Conservation (phyloP, 2,329 filamentous ascomycete species). For the Hypoxylon sp. region DNA sequence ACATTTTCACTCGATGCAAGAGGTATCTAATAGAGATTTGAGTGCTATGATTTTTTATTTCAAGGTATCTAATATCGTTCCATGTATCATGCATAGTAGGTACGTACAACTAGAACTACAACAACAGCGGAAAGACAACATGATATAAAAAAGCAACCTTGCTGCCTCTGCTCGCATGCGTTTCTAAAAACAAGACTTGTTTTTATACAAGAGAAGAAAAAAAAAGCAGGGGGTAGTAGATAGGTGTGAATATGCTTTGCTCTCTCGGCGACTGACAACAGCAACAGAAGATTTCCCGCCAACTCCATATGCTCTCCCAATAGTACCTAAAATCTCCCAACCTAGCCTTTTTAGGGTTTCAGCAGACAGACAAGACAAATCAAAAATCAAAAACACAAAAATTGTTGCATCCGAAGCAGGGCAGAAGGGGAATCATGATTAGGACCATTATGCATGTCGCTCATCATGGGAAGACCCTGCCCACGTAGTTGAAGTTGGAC, state of each 20-base stretch:
- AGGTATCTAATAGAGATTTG: too few relatives aligned
- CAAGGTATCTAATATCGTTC: constrained; percentile 15
- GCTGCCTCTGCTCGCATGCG: constrained; percentile 8
- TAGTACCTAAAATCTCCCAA: constrained; percentile 5
- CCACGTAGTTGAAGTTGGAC: constrained; percentile 40
- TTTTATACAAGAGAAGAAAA: constrained; percentile 21
- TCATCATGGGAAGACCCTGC: constrained; percentile 38
- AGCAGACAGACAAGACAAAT: too few relatives aligned
- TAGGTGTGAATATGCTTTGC: background rate
- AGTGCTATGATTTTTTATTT: constrained; percentile 20
- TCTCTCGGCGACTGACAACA: background rate
- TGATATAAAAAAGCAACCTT: constrained; percentile 4
- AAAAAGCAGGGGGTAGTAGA: too few relatives aligned
- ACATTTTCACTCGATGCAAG: too few relatives aligned
- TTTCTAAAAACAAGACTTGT: constrained; percentile 8
- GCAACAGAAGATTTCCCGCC: constrained; percentile 7
- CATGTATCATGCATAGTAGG: constrained; percentile 10
- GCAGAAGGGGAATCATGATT: too few relatives aligned
- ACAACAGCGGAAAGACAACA: constrained; percentile 1
- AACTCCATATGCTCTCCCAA: constrained; percentile 20
- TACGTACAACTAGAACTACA: too few relatives aligned
- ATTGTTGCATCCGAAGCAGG: constrained; percentile 7
- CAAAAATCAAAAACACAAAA: constrained; percentile 12
- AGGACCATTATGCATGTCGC: too few relatives aligned
- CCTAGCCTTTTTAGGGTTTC: constrained; percentile 17